A percentile compares a stretch with the other conserved stretches of the same genome.
Evolutionary conservation across 2,329 filamentous ascomycete genomes (phyloP).

Genomic region (Sclerotinia subarctica): DNA sequence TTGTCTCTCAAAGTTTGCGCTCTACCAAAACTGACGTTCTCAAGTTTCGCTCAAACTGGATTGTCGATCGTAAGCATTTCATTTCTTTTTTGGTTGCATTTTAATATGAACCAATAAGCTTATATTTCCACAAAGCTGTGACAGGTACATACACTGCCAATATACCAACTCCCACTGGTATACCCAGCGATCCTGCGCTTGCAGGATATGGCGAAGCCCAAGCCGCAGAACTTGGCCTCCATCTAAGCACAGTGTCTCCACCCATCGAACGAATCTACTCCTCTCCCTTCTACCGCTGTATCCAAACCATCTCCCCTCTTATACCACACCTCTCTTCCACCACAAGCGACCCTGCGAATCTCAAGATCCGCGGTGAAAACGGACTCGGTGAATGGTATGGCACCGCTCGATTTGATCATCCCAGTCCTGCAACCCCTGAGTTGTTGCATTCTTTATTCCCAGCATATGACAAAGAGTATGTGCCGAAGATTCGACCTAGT

Average conservation of each 20-base stretch:
- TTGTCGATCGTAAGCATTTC: conserved; percentile 57
- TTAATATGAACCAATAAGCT: no score
- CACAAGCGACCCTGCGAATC: conserved; percentile 28
- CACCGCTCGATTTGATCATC: conserved; percentile 79
- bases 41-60: conserved; percentile 89
- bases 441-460: conserved; percentile 68
- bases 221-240: conserved; percentile 68
- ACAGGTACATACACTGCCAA: conserved; percentile 74
- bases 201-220: conserved; percentile 84
- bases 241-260: conserved; percentile 61
- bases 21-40: conserved; percentile 22
- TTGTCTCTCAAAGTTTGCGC: conserved; percentile 30
- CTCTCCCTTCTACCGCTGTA: conserved; percentile 81
- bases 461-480: conserved; percentile 54
- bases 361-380: conserved; percentile 53
- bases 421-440: conserved; percentile 64
- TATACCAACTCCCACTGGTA: conserved; percentile 79
- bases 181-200: conserved; percentile 82
- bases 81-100: no score
- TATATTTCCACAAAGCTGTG: conserved; percentile 39
- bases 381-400: conserved; percentile 88
- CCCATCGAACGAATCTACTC: conserved; percentile 76
- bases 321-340: conserved; percentile 45
- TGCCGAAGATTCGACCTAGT: conserved; percentile 63
- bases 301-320: conserved; percentile 77